Evolutionary conservation across 2,329 filamentous ascomycete genomes (phyloP).

Genomic region (Fusarium secorum): DNA sequence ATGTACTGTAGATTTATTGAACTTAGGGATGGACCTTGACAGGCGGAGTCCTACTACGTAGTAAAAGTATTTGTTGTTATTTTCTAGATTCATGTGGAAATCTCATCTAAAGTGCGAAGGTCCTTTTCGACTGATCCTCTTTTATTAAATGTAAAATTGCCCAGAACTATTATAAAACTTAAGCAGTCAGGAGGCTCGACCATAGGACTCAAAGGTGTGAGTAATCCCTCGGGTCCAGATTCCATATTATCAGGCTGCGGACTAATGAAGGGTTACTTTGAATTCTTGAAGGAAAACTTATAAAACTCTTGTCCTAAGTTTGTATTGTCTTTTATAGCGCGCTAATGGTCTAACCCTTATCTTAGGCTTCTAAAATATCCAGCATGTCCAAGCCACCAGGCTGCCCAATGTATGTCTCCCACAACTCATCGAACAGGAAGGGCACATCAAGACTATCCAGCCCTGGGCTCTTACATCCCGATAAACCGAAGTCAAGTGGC

Average conservation of each 20-base stretch:
- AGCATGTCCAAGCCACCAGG: background rate
- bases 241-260: too few species aligned
- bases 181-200: too few species aligned
- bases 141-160: too few species aligned
- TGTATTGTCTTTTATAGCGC: too few species aligned
- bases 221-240: too few species aligned
- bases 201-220: too few species aligned
- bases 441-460: fast-evolving
- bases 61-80: too few species aligned
- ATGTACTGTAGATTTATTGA: background rate
- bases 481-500: background rate
- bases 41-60: background rate
- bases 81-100: background rate
- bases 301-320: too few species aligned
- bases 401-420: background rate
- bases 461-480: fast-evolving
- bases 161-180: too few species aligned
- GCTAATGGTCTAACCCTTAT: too few species aligned
- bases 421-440: background rate
- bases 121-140: fast-evolving
- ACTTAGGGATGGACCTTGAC: background rate
- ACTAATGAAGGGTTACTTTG: too few species aligned
- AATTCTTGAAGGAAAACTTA: too few species aligned
- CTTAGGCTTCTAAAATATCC: background rate
- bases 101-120: fast-evolving